A percentile compares a stretch with the other conserved stretches of the same genome.
Evolutionary conservation across 768 basidiomycete species (phyloP).

Genomic region (Leccinum obscurum): DNA sequence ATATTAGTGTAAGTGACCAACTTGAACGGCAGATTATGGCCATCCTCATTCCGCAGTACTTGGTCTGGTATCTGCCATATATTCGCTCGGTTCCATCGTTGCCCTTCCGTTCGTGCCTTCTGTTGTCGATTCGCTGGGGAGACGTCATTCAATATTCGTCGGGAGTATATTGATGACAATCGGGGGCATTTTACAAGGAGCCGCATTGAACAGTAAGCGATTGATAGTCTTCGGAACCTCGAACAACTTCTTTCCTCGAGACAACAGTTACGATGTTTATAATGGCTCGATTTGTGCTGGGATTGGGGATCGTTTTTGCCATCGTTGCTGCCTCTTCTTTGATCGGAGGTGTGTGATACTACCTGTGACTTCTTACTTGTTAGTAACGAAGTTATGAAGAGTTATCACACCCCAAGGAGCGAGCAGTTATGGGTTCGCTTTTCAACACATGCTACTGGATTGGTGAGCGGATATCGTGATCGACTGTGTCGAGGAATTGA

Average conservation of each 20-base stretch:
- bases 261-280: constrained; percentile 16
- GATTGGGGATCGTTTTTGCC: constrained; percentile 14
- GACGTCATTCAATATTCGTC: constrained; percentile 16
- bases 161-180: constrained; percentile 6
- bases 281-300: constrained; percentile 19
- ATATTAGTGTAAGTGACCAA: neutral
- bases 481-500: neutral
- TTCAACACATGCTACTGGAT: constrained; percentile 13
- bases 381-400: constrained; percentile 7
- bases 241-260: neutral
- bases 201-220: constrained; percentile 15
- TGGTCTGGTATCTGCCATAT: constrained; percentile 57
- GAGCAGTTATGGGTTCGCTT: constrained; percentile 14
- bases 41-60: constrained; percentile 52
- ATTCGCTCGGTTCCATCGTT: constrained; percentile 55
- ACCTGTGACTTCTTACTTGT: too few relatives aligned
- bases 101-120: constrained; percentile 43
- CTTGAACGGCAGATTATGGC: constrained; percentile 43
- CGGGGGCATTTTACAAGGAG: constrained; percentile 18
- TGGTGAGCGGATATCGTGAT: constrained; percentile 4
- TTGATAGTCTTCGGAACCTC: neutral
- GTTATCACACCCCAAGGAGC: constrained; percentile 26
- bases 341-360: constrained; percentile 17
- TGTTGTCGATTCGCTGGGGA: constrained; percentile 14
- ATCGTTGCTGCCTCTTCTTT: constrained; percentile 24